These are phyloP conservation scores for Rhododendron griersonianum DNA, from an alignment of 148 eudicot species.

Conservation along the genomic window DNA sequence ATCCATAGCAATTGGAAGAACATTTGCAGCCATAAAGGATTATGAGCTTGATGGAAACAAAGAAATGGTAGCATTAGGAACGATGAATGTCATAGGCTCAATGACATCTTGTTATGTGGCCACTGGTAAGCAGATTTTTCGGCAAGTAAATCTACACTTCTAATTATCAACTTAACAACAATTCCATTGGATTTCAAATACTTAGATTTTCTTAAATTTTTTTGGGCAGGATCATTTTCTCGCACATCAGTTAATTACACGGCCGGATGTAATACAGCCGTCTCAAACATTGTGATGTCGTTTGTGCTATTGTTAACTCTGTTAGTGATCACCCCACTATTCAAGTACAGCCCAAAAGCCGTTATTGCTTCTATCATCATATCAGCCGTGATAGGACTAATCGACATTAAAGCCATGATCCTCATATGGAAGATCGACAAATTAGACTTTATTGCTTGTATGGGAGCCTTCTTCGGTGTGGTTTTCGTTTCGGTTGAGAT, in stretches of 20 bases:
- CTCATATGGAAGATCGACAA: too few relatives aligned
- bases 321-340: too few relatives aligned
- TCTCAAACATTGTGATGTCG: constrained; percentile 62
- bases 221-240: constrained; percentile 61
- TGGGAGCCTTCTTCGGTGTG: too few relatives aligned
- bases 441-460: too few relatives aligned
- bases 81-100: constrained; percentile 83
- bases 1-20: constrained; percentile 84
- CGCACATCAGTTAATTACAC: constrained; percentile 66
- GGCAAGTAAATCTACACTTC: not conserved
- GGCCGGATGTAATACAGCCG: constrained; percentile 72
- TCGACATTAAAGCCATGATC: too few relatives aligned
- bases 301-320: too few relatives aligned
- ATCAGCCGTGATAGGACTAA: too few relatives aligned
- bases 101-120: constrained; percentile 84
- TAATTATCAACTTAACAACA: not conserved
- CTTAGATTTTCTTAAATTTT: not conserved
- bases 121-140: constrained; percentile 42
- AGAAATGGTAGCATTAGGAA: constrained; percentile 89
- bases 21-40: constrained; percentile 79
- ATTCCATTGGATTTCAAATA: not conserved
- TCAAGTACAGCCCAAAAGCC: too few relatives aligned
- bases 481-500: too few relatives aligned
- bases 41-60: constrained; percentile 87
- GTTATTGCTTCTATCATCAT: too few relatives aligned